Evolutionary conservation across 2,329 filamentous ascomycete species (phyloP).

Genomic region (Huntiella moniliformis): DNA sequence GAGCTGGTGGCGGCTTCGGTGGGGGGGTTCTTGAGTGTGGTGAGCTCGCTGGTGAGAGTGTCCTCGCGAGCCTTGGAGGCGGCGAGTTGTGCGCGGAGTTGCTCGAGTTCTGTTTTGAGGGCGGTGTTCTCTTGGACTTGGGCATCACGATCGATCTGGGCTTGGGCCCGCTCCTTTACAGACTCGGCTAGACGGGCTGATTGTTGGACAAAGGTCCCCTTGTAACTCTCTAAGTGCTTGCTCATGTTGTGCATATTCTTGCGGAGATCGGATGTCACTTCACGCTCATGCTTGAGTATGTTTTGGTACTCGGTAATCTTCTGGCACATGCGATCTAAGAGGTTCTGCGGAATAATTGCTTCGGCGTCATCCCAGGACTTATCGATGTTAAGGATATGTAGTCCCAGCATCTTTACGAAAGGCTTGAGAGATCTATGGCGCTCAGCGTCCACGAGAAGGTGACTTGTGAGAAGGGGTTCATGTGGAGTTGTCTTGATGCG

Average conservation of each 20-base stretch:
- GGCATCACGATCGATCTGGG: slow-evolving; percentile 25
- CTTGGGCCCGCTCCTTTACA: slow-evolving; percentile 29
- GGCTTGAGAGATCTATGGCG: slow-evolving; percentile 7
- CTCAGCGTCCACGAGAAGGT: slow-evolving; percentile 9
- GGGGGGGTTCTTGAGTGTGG: slow-evolving; percentile 6
- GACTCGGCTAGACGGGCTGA: slow-evolving; percentile 30
- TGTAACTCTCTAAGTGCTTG: slow-evolving; percentile 26
- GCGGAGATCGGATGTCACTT: slow-evolving; percentile 18
- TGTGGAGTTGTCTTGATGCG: slow-evolving; percentile 5
- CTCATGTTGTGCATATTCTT: slow-evolving; percentile 26
- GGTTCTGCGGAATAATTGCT: slow-evolving; percentile 3
- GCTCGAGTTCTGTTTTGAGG: slow-evolving; percentile 17
- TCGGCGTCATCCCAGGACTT: slow-evolving; percentile 6
- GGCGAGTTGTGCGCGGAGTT: slow-evolving; percentile 17
- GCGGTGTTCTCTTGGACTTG: slow-evolving; percentile 20
- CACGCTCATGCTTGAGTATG: slow-evolving; percentile 22
- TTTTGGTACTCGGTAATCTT: slow-evolving; percentile 20
- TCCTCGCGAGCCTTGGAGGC: slow-evolving; percentile 15
- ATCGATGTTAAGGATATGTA: slow-evolving; percentile 6
- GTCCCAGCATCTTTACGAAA: slow-evolving; percentile 10
- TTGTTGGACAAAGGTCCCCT: slow-evolving; percentile 25
- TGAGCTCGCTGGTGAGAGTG: slow-evolving; percentile 18
- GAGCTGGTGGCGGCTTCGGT: background rate
- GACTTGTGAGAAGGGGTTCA: background rate
- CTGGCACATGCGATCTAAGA: slow-evolving; percentile 10